These are phyloP conservation scores for Candida oleophila DNA, from an alignment of 805 yeast species.

Conservation along the genomic window DNA sequence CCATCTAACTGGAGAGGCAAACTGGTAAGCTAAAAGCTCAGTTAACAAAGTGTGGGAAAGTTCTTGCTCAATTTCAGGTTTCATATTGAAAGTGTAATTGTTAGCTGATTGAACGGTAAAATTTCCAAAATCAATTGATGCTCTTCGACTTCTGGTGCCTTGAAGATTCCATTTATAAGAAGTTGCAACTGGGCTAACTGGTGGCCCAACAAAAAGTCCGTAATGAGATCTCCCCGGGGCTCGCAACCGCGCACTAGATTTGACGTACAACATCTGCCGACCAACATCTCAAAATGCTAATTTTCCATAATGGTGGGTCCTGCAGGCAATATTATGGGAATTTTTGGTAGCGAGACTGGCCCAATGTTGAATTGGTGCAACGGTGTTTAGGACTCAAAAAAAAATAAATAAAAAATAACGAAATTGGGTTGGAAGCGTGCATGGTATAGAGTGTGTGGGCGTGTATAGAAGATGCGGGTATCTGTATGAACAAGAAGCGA, in stretches of 20 bases:
- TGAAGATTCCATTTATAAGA: neutral
- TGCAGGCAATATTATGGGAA: neutral
- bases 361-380: neutral
- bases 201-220: neutral
- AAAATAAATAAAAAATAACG: too few species aligned
- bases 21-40: slow-evolving; percentile 96
- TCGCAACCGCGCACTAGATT: neutral
- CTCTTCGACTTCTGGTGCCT: neutral
- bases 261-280: neutral
- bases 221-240: neutral
- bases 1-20: slow-evolving; percentile 99
- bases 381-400: too few species aligned
- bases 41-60: slow-evolving; percentile 91
- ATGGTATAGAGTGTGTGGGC: too few species aligned
- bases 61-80: slow-evolving; percentile 97
- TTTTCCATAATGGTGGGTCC: neutral
- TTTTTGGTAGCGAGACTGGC: neutral
- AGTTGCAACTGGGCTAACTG: neutral
- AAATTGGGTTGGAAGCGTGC: too few species aligned
- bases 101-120: too few species aligned
- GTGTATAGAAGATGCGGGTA: too few species aligned
- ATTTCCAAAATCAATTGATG: too few species aligned
- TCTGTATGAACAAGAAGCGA: too few species aligned
- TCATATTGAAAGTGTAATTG: slow-evolving; percentile 59
- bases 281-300: neutral